phyloP scores from a whole-genome alignment of 768 basidiomycete species.

The Lactifluus subvellereus region DNA sequence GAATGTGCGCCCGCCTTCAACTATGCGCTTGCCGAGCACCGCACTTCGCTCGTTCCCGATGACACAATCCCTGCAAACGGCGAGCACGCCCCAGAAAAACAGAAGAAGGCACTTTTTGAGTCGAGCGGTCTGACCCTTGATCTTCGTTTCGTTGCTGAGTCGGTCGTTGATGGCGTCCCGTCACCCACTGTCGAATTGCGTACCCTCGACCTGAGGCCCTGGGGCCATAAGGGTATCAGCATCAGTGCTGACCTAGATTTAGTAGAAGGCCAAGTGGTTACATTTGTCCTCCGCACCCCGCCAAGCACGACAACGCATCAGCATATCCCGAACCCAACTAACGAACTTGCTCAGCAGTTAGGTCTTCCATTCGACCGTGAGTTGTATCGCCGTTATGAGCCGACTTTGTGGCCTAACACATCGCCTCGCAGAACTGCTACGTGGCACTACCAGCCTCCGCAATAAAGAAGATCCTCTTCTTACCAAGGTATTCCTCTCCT shows the following conservation, averaged over 20 bases:
- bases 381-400: constrained; percentile 12
- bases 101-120: constrained; percentile 58
- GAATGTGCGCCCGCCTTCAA: constrained; percentile 97
- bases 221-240: constrained; percentile 71
- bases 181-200: constrained; percentile 52
- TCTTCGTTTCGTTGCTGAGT: constrained; percentile 66
- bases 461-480: constrained; percentile 66
- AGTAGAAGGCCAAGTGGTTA: constrained; percentile 83
- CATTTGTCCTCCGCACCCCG: constrained; percentile 75
- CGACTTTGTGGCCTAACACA: not conserved
- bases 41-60: constrained; percentile 50
- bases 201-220: constrained; percentile 55
- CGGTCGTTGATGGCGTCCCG: constrained; percentile 44
- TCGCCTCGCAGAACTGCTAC: constrained; percentile 35
- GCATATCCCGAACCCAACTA: constrained; percentile 32
- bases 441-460: constrained; percentile 41
- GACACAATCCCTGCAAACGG: constrained; percentile 33
- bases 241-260: constrained; percentile 56
- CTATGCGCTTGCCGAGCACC: constrained; percentile 77
- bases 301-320: constrained; percentile 36
- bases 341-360: constrained; percentile 37
- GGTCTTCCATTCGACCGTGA: constrained; percentile 43
- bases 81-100: constrained; percentile 29
- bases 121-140: constrained; percentile 59
- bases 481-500: constrained; percentile 42